Conservation (phyloP, 2,329 filamentous ascomycete genomes). For the Exutisphaerella laricina region DNA sequence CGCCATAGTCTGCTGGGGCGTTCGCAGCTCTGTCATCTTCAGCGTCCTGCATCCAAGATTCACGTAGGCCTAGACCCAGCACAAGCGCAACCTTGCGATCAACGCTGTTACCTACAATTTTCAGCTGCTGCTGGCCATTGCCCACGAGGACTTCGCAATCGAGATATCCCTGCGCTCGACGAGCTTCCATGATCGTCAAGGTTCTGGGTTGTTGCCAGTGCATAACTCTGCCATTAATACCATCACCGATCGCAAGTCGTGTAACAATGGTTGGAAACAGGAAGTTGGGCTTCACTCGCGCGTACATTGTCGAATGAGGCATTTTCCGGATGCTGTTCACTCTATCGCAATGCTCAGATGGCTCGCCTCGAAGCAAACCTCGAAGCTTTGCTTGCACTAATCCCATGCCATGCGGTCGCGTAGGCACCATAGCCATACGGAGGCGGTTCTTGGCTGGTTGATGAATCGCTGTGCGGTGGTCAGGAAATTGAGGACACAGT, state of each 20-base stretch:
- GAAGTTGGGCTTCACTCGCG: slow-evolving; percentile 47
- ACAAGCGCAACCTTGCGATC: slow-evolving; percentile 62
- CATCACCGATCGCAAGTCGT: slow-evolving; percentile 45
- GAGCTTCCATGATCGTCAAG: slow-evolving; percentile 60
- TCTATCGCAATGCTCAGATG: slow-evolving; percentile 18
- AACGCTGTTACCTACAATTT: slow-evolving; percentile 71
- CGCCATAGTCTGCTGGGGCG: not conserved
- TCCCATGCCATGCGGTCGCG: slow-evolving; percentile 39
- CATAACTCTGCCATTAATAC: slow-evolving; percentile 49
- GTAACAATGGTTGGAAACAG: slow-evolving; percentile 63
- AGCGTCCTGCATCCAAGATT: slow-evolving; percentile 45
- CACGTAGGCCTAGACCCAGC: slow-evolving; percentile 58
- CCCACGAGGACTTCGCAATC: slow-evolving; percentile 68
- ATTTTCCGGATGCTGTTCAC: slow-evolving; percentile 21
- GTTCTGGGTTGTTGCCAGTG: slow-evolving; percentile 63
- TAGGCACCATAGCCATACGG: slow-evolving; percentile 56
- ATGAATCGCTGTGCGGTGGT: slow-evolving; percentile 55
- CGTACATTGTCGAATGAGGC: slow-evolving; percentile 38
- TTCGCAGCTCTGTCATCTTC: not conserved
- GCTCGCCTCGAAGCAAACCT: slow-evolving; percentile 26
- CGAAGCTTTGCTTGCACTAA: slow-evolving; percentile 28
- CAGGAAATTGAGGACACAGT: slow-evolving; percentile 59
- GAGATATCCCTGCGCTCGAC: slow-evolving; percentile 63
- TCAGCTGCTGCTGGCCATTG: slow-evolving; percentile 49
- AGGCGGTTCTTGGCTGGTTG: slow-evolving; percentile 38